Base-by-base conservation (phyloP, 768 basidiomycete genomes). In the Psilocybe sp. region DNA sequence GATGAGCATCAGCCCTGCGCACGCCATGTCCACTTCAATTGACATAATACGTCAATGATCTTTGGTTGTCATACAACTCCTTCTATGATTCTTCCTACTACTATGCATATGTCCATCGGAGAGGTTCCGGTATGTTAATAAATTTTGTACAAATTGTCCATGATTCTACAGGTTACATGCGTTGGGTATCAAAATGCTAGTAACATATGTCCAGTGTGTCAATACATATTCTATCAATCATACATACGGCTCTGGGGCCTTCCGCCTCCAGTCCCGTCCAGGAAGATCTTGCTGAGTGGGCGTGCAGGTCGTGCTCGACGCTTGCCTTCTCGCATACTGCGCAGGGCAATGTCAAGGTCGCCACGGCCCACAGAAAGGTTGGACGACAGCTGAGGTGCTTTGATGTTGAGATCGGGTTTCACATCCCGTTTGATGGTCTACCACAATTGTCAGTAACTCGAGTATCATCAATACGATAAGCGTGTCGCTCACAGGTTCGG, bases 271-370 rank as follows among this genome's bases (percentile, higher is more conserved):
- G 23, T 54, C 12, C 50, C 89, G 56, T 92, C 89, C 44, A 88
- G 58, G 60, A 92, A 90, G 23, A 93, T 89, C 76, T 86, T 89
- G 70, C 87, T 89, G 46, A 88, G 63, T 2, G 83, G 85, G 41
- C 84, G 71, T 7, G 63, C 58, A 15, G 73, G 72, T 40, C 80
- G 74, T 20, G 66, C 69, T 52, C 82, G 72, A 40, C 80, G 73
- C 62, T 75, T 80, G 33, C 84, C 92, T 42, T 78, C 80, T 39
- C 81, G 79, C 73, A 93, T 79, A 53, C 85, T 92, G 14, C 88
- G 83, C 36, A 98, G 87, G 1, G 88, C 89, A 59, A 89, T 80
- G 56, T 98, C 92, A 31, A 96, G 68, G 47, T 87, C 87, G 9
- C 93, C 93, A 34, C 85, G 80, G 6, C 85, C 83, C 52, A 89